Evolutionary conservation across 805 yeast genomes (phyloP).

Genomic region (Starmerella davenportii): DNA sequence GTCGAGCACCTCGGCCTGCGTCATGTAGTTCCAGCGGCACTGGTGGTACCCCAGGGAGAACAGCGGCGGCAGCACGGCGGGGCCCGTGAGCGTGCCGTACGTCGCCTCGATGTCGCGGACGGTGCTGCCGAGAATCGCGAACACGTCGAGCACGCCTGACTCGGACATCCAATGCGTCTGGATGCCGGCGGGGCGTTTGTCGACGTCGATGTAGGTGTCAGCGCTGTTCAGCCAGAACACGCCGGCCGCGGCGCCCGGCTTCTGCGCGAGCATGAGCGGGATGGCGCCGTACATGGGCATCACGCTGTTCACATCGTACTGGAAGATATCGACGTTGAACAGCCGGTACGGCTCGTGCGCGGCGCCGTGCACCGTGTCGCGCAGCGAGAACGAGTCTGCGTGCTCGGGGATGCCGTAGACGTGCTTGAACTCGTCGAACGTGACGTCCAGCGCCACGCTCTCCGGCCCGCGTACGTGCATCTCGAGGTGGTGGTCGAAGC

Average conservation of each 20-base stretch:
- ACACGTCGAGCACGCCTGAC: constrained; percentile 62
- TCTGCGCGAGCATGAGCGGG: constrained; percentile 66
- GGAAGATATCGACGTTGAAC: constrained; percentile 87
- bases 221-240: constrained; percentile 86
- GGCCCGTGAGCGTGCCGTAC: constrained; percentile 60
- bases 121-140: constrained; percentile 42
- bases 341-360: constrained; percentile 62
- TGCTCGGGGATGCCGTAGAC: constrained; percentile 97
- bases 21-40: constrained; percentile 94
- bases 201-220: constrained; percentile 74
- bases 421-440: constrained; percentile 39
- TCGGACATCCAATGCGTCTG: constrained; percentile 87
- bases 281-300: constrained; percentile 91
- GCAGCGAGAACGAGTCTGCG: constrained; percentile 59
- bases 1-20: constrained; percentile 64
- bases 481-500: constrained; percentile 53
- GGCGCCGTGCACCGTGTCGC: constrained; percentile 36
- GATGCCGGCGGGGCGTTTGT: constrained; percentile 22
- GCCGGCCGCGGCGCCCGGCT: constrained; percentile 43
- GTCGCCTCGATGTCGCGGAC: constrained; percentile 39
- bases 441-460: constrained; percentile 62
- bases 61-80: constrained; percentile 49
- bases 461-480: constrained; percentile 56
- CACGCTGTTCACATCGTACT: constrained; percentile 65
- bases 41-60: constrained; percentile 85